Evolutionary conservation across 352 stramenopile genomes (phyloP).

Genomic region (Phytophthora pseudosyringae): DNA sequence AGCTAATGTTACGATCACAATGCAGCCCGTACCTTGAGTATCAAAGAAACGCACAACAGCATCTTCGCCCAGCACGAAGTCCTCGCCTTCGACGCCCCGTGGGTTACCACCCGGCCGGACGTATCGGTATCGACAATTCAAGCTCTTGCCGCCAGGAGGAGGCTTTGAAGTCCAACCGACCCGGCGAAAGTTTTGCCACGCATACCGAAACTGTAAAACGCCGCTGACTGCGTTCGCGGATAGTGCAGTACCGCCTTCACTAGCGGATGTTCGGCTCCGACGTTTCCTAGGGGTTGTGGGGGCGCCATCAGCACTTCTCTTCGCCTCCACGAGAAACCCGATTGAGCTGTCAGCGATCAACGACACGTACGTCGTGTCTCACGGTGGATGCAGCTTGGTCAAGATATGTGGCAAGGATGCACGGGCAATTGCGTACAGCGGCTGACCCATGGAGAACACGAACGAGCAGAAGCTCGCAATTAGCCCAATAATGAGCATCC

Average conservation of each 20-base stretch:
- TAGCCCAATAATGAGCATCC: constrained; percentile 67
- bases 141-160: background rate
- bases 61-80: background rate
- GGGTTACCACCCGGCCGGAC: background rate
- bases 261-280: background rate
- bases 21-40: background rate
- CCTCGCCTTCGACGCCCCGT: background rate
- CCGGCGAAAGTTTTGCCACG: background rate
- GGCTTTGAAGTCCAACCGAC: background rate
- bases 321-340: constrained; percentile 43
- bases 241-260: background rate
- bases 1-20: no score
- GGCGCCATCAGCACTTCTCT: no score
- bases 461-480: constrained; percentile 80
- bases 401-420: constrained; percentile 61
- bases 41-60: background rate
- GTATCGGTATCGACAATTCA: background rate
- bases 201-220: background rate
- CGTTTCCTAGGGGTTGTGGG: background rate
- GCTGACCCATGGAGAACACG: constrained; percentile 78
- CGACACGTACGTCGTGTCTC: constrained; percentile 58
- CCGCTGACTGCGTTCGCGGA: background rate
- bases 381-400: constrained; percentile 49
- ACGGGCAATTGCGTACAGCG: constrained; percentile 72
- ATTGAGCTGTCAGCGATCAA: constrained; percentile 55